Base-by-base conservation (phyloP, 306 rosid species). In the Ceratonia siliqua region DNA sequence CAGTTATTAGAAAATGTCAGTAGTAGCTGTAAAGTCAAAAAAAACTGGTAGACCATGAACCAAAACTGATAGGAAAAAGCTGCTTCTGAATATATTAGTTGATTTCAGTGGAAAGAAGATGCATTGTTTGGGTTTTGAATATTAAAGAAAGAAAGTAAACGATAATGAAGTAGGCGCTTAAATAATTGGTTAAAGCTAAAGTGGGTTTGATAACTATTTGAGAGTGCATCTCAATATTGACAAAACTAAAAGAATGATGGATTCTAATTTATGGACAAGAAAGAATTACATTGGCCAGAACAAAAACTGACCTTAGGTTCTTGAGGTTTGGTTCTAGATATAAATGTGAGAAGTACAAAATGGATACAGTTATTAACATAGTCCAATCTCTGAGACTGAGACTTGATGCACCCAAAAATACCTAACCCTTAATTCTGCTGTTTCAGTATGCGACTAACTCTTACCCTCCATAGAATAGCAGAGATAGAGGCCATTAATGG, bases 11-110 rank as follows among this genome's bases (percentile, higher is more conserved):
- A 78, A 78, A 74, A 70, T 48, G 49, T 11, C 35, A 0, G 18
- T 39, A 2, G 54, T 61, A 74, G 78, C 78, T 78, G 75, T 82
- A 74, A 82, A 79, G 83, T 79, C 83, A 70, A 79, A 74, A 14
- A n/a, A 14, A 61, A 49, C 6, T 41, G 42, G 35, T 39, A 63
- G 39, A 62, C 59, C 70, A 36, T 49, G 55, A 45, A 78, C 28
- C 45, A 41, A 39, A 55, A 82, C 24, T 36, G 8, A 73, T 2
- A 55, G 18, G 24, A 15, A 10, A 52, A 65, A 64, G 70, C 53
- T 41, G 67, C 41, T 49, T 22, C 38, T 28, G 50, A 25, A 39
- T 61, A 30, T 45, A 61, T 61, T 33, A 11, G 30, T 36, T 18
- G 17, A 62, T 38, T 62, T 10, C 6, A 43, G 75, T 79, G 82